phyloP scores from a whole-genome alignment of 2,329 filamentous ascomycete genomes.

The Fusarium newnesense region DNA sequence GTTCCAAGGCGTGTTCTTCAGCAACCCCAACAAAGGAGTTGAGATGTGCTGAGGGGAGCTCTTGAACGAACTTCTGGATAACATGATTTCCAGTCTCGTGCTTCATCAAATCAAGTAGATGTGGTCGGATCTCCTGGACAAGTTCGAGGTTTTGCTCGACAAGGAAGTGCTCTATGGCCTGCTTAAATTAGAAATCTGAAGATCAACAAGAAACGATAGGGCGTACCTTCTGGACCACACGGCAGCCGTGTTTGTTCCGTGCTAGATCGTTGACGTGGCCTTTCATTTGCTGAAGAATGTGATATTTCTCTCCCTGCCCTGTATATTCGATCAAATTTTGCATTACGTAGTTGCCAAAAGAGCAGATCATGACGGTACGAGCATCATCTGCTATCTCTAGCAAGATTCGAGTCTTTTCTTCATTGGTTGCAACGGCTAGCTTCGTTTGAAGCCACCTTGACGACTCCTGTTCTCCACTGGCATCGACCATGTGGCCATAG shows the following conservation, averaged over 20 bases:
- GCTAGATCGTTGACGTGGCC: conserved; percentile 84
- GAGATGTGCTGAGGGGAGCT: conserved; percentile 80
- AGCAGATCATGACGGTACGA: conserved; percentile 90
- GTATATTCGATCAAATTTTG: conserved; percentile 98
- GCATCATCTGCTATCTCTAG: conserved; percentile 86
- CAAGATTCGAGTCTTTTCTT: conserved; percentile 94
- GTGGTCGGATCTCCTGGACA: conserved; percentile 81
- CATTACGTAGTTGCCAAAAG: conserved; percentile 98
- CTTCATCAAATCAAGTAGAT: conserved; percentile 81
- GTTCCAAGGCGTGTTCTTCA: conserved; percentile 75
- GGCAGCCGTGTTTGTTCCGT: conserved; percentile 89
- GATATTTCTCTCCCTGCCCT: conserved; percentile 90
- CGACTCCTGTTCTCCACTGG: conserved; percentile 94
- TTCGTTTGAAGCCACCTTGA: conserved; percentile 96
- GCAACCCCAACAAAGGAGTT: conserved; percentile 87
- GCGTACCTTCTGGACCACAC: conserved; percentile 90
- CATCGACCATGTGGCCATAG: conserved; percentile 88
- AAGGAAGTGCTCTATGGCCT: conserved; percentile 90
- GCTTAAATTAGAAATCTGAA: conserved; percentile 40
- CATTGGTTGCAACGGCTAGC: conserved; percentile 90
- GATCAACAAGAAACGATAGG: not conserved
- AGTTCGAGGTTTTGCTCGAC: conserved; percentile 90
- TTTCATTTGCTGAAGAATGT: conserved; percentile 87
- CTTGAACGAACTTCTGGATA: conserved; percentile 90
- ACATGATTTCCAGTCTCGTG: conserved; percentile 97